phyloP scores from a whole-genome alignment of 768 basidiomycete genomes.

The Mycena indigotica region DNA sequence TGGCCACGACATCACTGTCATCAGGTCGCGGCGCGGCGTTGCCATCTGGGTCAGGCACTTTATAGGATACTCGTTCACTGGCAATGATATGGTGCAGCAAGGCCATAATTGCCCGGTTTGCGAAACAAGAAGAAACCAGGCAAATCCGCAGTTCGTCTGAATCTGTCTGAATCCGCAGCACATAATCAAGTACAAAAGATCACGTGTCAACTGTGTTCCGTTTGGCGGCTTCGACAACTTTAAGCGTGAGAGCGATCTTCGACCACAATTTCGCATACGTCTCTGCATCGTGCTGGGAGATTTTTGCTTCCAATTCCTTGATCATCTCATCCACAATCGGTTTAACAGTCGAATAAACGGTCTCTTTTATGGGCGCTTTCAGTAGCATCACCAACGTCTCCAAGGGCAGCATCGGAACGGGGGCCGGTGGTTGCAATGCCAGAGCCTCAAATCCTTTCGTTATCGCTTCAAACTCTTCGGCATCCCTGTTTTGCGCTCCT shows the following conservation, averaged over 20 bases:
- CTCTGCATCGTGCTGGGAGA: conserved; percentile 12
- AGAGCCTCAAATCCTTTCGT: conserved; percentile 22
- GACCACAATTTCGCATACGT: conserved; percentile 16
- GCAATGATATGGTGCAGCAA: too few species aligned
- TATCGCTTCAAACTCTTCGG: conserved; percentile 28
- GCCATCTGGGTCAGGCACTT: too few species aligned
- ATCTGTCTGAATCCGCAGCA: too few species aligned
- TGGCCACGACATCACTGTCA: too few species aligned
- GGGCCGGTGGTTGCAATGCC: conserved; percentile 1
- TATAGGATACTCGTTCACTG: too few species aligned
- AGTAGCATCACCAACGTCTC: conserved; percentile 12
- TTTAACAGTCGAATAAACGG: conserved; percentile 8
- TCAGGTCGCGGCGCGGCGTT: too few species aligned
- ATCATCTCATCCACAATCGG: conserved; percentile 15
- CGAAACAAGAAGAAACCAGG: too few species aligned
- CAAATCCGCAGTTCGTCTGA: too few species aligned
- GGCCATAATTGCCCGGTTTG: neutral
- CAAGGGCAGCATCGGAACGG: conserved; percentile 8
- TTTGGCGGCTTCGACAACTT: conserved; percentile 12
- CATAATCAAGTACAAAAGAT: too few species aligned
- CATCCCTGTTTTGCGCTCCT: conserved; percentile 19
- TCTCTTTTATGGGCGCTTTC: conserved; percentile 19
- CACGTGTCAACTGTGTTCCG: neutral
- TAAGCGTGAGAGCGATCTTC: conserved; percentile 15
- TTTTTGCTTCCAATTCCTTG: conserved; percentile 6